Conservation (phyloP, 2,329 filamentous ascomycete species). For the Triangularia verruculosa region DNA sequence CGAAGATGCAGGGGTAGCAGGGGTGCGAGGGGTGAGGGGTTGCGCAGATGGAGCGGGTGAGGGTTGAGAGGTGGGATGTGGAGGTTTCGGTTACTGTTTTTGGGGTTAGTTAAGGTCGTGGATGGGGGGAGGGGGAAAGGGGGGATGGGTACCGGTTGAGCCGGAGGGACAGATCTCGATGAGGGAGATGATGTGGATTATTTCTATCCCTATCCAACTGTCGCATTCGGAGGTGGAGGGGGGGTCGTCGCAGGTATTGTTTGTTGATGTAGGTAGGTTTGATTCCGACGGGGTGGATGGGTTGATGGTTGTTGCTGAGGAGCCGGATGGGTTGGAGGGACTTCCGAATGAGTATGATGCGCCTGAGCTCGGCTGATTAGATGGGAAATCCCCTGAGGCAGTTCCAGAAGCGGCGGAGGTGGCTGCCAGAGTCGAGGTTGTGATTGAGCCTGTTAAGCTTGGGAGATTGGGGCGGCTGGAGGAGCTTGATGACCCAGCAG, state of each 20-base stretch:
- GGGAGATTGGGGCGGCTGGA: no score
- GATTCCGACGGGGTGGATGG: not conserved
- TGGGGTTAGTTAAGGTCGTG: not conserved
- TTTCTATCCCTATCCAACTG: conserved; percentile 33
- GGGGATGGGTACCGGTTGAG: conserved; percentile 22
- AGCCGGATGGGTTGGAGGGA: not conserved
- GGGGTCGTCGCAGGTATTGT: not conserved
- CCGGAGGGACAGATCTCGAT: conserved; percentile 30
- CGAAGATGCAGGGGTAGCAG: conserved; percentile 33
- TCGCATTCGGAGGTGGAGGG: conserved; percentile 18
- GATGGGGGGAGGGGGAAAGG: not conserved
- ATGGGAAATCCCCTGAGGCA: no score
- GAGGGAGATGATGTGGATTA: conserved; percentile 32
- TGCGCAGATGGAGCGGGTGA: conserved; percentile 32
- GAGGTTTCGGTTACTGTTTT: conserved; percentile 23
- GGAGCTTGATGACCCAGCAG: not conserved
- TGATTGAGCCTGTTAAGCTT: not conserved
- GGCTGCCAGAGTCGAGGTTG: not conserved
- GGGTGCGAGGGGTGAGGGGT: conserved; percentile 27
- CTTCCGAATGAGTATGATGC: not conserved
- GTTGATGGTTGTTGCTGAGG: not conserved
- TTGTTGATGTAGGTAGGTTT: not conserved
- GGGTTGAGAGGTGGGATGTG: conserved; percentile 25
- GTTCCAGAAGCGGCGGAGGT: not conserved
- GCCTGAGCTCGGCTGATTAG: not conserved